These are phyloP conservation scores for Linum usitatissimum DNA, from an alignment of 345 rosid genomes.

Conservation along the genomic window DNA sequence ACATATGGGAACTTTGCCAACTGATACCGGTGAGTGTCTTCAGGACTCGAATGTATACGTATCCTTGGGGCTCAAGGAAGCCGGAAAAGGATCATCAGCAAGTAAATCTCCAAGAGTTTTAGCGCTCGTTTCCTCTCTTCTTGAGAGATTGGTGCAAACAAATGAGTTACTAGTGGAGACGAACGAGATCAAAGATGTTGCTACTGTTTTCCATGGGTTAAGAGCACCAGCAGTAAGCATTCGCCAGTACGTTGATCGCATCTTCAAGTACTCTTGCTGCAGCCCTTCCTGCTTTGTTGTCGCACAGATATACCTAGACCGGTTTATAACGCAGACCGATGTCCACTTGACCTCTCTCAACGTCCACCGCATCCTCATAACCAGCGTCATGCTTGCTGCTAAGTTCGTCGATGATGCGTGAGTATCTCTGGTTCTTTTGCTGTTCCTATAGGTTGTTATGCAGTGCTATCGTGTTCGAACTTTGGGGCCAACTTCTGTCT, in stretches of 20 bases:
- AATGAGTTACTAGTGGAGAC: neutral
- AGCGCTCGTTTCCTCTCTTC: neutral
- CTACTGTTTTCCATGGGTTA: constrained; percentile 44
- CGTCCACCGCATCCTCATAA: constrained; percentile 77
- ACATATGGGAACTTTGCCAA: neutral
- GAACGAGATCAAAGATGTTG: neutral
- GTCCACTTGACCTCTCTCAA: constrained; percentile 53
- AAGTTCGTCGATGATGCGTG: constrained; percentile 81
- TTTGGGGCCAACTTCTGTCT: neutral
- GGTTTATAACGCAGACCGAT: constrained; percentile 38
- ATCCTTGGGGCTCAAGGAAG: neutral
- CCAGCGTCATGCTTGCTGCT: constrained; percentile 73
- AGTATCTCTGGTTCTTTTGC: constrained; percentile 10
- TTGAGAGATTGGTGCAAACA: neutral
- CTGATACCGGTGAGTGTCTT: neutral
- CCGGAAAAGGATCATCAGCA: neutral
- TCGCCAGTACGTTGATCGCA: constrained; percentile 58
- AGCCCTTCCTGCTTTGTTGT: constrained; percentile 87
- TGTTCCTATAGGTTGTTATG: too few relatives aligned
- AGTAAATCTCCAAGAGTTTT: neutral
- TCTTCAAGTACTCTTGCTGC: constrained; percentile 74
- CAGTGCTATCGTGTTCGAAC: too few relatives aligned
- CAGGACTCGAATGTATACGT: neutral
- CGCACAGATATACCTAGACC: constrained; percentile 62
- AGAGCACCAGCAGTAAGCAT: constrained; percentile 56